Percentiles rank a stretch among this genome's conserved stretches.
These are phyloP conservation scores for Lecanicillium sp. DNA, from an alignment of 2,329 filamentous ascomycete species.

Conservation along the genomic window DNA sequence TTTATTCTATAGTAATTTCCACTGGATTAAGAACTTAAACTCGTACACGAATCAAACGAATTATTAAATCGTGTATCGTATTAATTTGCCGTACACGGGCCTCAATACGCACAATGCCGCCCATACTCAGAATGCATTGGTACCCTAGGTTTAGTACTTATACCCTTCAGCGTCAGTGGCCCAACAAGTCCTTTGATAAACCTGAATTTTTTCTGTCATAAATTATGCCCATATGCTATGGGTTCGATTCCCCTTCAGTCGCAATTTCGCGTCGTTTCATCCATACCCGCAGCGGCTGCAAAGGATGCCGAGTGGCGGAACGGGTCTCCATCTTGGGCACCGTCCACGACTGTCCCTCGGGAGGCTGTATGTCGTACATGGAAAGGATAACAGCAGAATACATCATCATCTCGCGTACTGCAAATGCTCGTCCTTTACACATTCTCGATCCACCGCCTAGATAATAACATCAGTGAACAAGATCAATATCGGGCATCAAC, in stretches of 20 bases:
- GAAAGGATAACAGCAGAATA: slow-evolving; percentile 26
- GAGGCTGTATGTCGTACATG: slow-evolving; percentile 27
- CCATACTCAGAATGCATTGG: too few species aligned
- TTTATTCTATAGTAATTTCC: too few species aligned
- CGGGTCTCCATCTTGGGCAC: slow-evolving; percentile 17
- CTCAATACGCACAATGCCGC: too few species aligned
- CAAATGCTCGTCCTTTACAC: slow-evolving; percentile 24
- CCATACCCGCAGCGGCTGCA: slow-evolving; percentile 22
- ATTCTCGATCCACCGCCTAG: slow-evolving; percentile 24
- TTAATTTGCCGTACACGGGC: too few species aligned
- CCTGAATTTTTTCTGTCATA: too few species aligned
- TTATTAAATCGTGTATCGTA: too few species aligned
- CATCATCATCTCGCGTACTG: slow-evolving; percentile 25
- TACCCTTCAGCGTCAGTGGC: too few species aligned
- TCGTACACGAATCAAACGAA: too few species aligned
- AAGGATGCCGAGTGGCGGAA: slow-evolving; percentile 19
- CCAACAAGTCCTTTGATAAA: too few species aligned
- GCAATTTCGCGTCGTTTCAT: slow-evolving; percentile 19
- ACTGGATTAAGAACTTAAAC: too few species aligned
- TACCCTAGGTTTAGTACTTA: too few species aligned
- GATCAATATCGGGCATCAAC: background rate
- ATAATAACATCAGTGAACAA: slow-evolving; percentile 6
- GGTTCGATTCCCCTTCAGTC: background rate
- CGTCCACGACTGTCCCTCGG: slow-evolving; percentile 19
- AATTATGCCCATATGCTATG: too few species aligned